Evolutionary conservation across 495 filamentous ascomycete genomes (phyloP).

Genomic region (Penicillium samsonianum): DNA sequence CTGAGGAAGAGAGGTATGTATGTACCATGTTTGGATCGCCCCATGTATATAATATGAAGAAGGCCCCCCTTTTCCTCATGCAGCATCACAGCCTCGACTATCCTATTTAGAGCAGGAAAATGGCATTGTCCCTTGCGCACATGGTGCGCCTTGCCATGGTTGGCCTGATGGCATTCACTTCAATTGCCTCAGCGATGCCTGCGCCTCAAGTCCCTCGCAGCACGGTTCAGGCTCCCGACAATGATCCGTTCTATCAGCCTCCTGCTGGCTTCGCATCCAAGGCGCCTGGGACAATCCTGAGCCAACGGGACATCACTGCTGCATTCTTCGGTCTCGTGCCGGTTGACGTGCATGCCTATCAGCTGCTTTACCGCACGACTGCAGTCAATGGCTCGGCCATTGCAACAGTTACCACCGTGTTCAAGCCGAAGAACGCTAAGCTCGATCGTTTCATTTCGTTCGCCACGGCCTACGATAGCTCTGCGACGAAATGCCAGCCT

Average conservation of each 20-base stretch:
- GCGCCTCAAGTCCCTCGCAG: constrained; percentile 13
- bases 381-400: constrained; percentile 39
- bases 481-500: constrained; percentile 32
- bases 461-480: constrained; percentile 39
- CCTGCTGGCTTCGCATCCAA: constrained; percentile 30
- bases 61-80: not conserved
- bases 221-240: constrained; percentile 18
- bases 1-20: not conserved
- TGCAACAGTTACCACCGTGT: constrained; percentile 37
- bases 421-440: constrained; percentile 32
- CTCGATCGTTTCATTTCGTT: constrained; percentile 38
- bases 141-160: constrained; percentile 20
- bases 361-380: constrained; percentile 34
- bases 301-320: constrained; percentile 26
- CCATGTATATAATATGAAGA: not conserved
- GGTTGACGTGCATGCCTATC: constrained; percentile 31
- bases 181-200: constrained; percentile 21
- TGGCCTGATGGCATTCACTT: constrained; percentile 22
- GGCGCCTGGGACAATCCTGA: constrained; percentile 32
- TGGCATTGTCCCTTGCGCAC: constrained; percentile 11
- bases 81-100: not conserved
- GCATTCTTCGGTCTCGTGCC: constrained; percentile 35
- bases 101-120: not conserved
- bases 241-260: constrained; percentile 39
- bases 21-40: not conserved